Evolutionary conservation across 495 filamentous ascomycete species (phyloP), one percentile per base, ranked within the genome.

Genomic region (Articulospora tetracladia): DNA sequence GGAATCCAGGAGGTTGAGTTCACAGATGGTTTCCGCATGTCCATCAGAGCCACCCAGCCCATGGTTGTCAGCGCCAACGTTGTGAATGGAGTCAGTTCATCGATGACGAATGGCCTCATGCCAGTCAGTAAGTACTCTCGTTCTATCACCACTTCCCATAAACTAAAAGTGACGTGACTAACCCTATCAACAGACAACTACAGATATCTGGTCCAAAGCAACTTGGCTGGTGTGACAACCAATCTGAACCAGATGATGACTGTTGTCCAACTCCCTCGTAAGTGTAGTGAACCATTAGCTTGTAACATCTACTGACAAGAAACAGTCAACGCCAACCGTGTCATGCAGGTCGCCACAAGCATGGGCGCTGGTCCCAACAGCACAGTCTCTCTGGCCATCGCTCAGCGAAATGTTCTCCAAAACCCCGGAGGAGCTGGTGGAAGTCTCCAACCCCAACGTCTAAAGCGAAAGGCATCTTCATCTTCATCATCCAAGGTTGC

Each of bases 1-100:
- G 67, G 67, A 25, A 66, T 69, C 24, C 67, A 69, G 49, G 67
- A 69, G 59, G 49, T 56, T 25, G 67, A 69, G 44, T 69, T 65
- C 54, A 30, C 34, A 13, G 67, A 69, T 64, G 67, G 67, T 17
- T 67, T 69, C 62, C 58, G 67, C 11, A 67, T 65, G 58, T 60
- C 61, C 3, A 47, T 63, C 20, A 44, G 44, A 15, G 67, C 67
- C 50, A 61, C 55, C 19, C 58, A 67, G 41, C 67, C 67, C 12
- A 65, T 69, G 58, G 56, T 56, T 20, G 53, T 69, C 53, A 69
- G 49, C 30, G 60, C 63, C 20, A 54, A 67, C 39, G 61, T 65
- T 34, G 62, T 62, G 36, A 62, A 69, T 27, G 67, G 67, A 22
- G 59, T 69, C 55, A 55, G 59, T 27, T 13, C 44, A 23, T 47